phyloP scores from a whole-genome alignment of 495 filamentous ascomycete genomes.

The Filosporella fistucella region DNA sequence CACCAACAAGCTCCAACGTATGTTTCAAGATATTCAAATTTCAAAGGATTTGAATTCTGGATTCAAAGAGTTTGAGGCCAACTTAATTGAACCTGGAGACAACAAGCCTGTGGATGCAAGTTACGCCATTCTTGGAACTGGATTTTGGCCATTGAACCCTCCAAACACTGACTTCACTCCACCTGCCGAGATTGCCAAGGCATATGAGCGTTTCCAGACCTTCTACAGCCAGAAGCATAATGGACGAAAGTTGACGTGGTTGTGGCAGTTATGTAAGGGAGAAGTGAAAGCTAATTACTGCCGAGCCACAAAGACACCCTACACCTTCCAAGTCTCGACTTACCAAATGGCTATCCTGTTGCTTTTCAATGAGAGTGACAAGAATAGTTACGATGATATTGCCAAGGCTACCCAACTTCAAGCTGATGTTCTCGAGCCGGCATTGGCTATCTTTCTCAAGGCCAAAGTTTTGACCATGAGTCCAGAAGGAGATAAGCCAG shows the following conservation, averaged over 20 bases:
- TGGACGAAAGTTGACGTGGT: conserved; percentile 93
- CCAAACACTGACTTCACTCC: conserved; percentile 83
- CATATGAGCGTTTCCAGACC: conserved; percentile 79
- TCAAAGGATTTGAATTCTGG: conserved; percentile 91
- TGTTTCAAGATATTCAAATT: conserved; percentile 99
- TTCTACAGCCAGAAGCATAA: conserved; percentile 97
- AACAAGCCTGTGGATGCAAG: conserved; percentile 62
- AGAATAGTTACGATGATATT: conserved; percentile 83
- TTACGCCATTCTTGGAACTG: conserved; percentile 89
- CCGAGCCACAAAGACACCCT: conserved; percentile 81
- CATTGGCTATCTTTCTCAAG: conserved; percentile 79
- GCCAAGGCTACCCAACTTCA: conserved; percentile 71
- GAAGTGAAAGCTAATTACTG: conserved; percentile 93
- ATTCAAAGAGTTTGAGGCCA: conserved; percentile 61
- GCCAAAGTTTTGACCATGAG: conserved; percentile 74
- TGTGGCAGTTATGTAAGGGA: conserved; percentile 98
- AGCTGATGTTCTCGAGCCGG: conserved; percentile 78
- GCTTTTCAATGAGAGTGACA: conserved; percentile 88
- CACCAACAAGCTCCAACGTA: conserved; percentile 97
- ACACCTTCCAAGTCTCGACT: conserved; percentile 95
- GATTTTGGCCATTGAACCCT: conserved; percentile 91
- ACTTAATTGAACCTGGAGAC: conserved; percentile 54
- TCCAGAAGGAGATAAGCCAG: conserved; percentile 70
- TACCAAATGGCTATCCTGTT: conserved; percentile 98
- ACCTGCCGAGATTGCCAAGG: conserved; percentile 77